These are phyloP conservation scores for Haplographium delicatum DNA, from an alignment of 495 filamentous ascomycete genomes.

Conservation along the genomic window DNA sequence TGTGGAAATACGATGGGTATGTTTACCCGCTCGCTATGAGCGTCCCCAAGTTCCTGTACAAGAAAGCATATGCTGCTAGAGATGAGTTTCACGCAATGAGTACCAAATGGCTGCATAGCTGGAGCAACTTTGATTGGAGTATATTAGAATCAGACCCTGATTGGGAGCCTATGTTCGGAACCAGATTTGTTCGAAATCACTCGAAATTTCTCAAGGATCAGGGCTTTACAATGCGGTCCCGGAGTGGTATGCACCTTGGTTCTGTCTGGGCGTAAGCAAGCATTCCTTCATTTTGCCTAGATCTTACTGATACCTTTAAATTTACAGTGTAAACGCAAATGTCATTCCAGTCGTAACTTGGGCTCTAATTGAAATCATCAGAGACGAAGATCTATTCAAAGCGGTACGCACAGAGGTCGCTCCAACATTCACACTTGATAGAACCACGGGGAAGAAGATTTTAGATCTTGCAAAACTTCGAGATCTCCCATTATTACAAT, in stretches of 20 bases:
- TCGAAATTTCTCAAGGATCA: constrained; percentile 22
- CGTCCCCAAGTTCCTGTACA: constrained; percentile 1
- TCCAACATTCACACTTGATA: constrained; percentile 9
- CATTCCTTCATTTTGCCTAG: too few species aligned
- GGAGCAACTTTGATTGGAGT: constrained; percentile 14
- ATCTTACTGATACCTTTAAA: too few species aligned
- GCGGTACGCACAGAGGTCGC: constrained; percentile 22
- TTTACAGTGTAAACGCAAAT: constrained; percentile 33
- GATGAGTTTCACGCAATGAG: neutral
- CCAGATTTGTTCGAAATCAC: constrained; percentile 20
- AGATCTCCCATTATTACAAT: constrained; percentile 32
- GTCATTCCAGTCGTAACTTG: constrained; percentile 27
- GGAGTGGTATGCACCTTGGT: neutral
- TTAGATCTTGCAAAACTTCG: constrained; percentile 27
- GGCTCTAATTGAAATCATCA: constrained; percentile 26
- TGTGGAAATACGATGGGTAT: constrained; percentile 25
- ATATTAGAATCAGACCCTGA: constrained; percentile 16
- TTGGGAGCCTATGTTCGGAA: constrained; percentile 29
- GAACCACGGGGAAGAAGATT: neutral
- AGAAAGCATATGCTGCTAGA: neutral
- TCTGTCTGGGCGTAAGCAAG: constrained; percentile 12
- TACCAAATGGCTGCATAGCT: neutral
- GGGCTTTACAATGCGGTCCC: constrained; percentile 10
- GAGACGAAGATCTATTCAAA: constrained; percentile 22
- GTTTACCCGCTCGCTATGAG: neutral